These are phyloP conservation scores for Penicillium italicum DNA, from an alignment of 2,329 filamentous ascomycete species.

Conservation along the genomic window DNA sequence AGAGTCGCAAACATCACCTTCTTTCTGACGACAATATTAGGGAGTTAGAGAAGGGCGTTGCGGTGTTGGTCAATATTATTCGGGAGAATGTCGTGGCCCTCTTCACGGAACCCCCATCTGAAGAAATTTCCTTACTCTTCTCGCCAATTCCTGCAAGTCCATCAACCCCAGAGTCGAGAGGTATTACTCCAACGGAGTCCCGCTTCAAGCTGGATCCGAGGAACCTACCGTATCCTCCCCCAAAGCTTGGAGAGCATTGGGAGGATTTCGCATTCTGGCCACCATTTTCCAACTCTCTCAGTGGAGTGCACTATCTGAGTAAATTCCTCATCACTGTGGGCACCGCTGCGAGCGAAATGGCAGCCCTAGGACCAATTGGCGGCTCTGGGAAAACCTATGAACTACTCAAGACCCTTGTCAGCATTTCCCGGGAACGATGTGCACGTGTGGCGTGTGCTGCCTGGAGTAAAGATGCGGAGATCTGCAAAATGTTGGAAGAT, in stretches of 20 bases:
- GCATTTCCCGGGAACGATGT: slow-evolving; percentile 75
- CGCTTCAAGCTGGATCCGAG: slow-evolving; percentile 76
- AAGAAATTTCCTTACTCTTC: slow-evolving; percentile 83
- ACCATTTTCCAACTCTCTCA: slow-evolving; percentile 84
- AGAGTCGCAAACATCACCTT: slow-evolving; percentile 76
- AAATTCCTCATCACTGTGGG: slow-evolving; percentile 79
- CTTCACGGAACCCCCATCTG: slow-evolving; percentile 81
- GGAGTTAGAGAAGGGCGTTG: slow-evolving; percentile 70
- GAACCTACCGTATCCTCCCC: slow-evolving; percentile 72
- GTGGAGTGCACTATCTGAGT: slow-evolving; percentile 84
- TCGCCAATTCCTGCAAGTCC: slow-evolving; percentile 70
- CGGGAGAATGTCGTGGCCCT: slow-evolving; percentile 75
- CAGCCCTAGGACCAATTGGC: slow-evolving; percentile 66
- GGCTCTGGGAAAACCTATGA: slow-evolving; percentile 59
- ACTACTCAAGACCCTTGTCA: slow-evolving; percentile 70
- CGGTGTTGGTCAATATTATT: slow-evolving; percentile 80
- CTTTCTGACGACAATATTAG: slow-evolving; percentile 67
- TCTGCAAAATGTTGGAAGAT: slow-evolving; percentile 87
- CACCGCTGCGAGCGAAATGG: slow-evolving; percentile 82
- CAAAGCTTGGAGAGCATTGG: slow-evolving; percentile 78
- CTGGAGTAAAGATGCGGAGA: slow-evolving; percentile 91
- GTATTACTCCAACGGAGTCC: slow-evolving; percentile 60
- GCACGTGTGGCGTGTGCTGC: slow-evolving; percentile 80
- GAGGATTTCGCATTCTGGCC: slow-evolving; percentile 97
- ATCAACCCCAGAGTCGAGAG: slow-evolving; percentile 56